Base-by-base conservation (phyloP, 495 filamentous ascomycete species). In the Trichocladium antarcticum region DNA sequence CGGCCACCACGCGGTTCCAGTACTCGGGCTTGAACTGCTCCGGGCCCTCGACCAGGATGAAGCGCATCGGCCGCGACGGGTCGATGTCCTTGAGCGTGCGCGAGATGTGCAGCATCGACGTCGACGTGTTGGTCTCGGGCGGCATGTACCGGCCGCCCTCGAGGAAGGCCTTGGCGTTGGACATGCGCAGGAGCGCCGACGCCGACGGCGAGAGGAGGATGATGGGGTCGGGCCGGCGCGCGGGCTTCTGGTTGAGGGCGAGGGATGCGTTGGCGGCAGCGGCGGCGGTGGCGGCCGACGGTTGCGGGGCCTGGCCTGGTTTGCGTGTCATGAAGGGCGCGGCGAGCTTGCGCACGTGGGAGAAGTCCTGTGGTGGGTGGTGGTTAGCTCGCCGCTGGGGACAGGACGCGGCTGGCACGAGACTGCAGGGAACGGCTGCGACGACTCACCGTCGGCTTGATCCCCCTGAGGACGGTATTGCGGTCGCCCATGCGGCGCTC, bases 171-270 rank as follows among this genome's bases (percentile, higher is more conserved):
- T 94, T 93, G 68, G 94, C 87, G 67, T 99, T 99, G 19, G 85
- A 82, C 83, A 96, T 88, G 65, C 87, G 85, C n/a, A 99, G 85
- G 40, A 97, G 84, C 8, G 90, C 90, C 17, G 89, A 95, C 28
- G 93, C 93, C 24, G 89, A 96, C n/a, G 93, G 92, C 3, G 93
- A 97, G 58, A 99, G 82, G 12, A 99, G 80, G 69, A 99, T 95
- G 67, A 99, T 99, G 17, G 93, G 93, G 61, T 98, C 89, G 42
- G 80, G 79, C 31, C 87, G 80, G 28, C 81, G 70, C 19, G 60
- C 61, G 9, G 70, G 62, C 56, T 77, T 74, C 47, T 73, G 71
- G 57, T 72, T 74, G 34, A 72, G 66, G 7, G 67, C 56, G 17
- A 73, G 66, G 5, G 67, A 45, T 1, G 66, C 53, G 40, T 60